Conservation (phyloP, 2,329 filamentous ascomycete species). For the Trichothecium sympodiale region DNA sequence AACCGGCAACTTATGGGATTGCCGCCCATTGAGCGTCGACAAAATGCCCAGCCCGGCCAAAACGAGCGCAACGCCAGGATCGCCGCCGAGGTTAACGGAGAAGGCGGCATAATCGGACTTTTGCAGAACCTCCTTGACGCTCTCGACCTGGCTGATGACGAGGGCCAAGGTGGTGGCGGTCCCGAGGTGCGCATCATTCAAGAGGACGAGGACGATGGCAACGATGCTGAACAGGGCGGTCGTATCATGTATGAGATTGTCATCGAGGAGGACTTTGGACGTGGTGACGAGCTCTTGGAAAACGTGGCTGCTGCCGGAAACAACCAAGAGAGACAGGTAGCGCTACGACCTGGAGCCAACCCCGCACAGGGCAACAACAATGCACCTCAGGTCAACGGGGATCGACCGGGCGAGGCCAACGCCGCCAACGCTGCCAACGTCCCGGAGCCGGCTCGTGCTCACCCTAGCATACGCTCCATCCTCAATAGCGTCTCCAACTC, state of each 20-base stretch:
- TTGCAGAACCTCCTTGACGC: constrained; percentile 25
- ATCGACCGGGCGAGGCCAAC: constrained; percentile 11
- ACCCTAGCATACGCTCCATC: constrained; percentile 18
- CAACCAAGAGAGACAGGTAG: constrained; percentile 24
- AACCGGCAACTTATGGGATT: constrained; percentile 34
- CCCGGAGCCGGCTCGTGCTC: too few relatives aligned
- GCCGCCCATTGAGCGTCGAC: constrained; percentile 14
- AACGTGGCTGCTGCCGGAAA: constrained; percentile 27
- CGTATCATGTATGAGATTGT: constrained; percentile 21
- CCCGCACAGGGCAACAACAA: constrained; percentile 6
- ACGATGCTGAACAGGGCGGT: constrained; percentile 12
- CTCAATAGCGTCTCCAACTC: constrained; percentile 35
- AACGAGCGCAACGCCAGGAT: constrained; percentile 4
- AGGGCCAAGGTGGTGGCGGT: constrained; percentile 8
- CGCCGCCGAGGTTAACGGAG: constrained; percentile 11
- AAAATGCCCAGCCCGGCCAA: constrained; percentile 7
- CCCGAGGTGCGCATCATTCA: constrained; percentile 6
- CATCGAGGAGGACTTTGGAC: constrained; percentile 18
- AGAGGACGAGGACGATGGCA: constrained; percentile 8
- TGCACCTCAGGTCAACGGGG: constrained; percentile 6
- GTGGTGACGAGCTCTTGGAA: constrained; percentile 25
- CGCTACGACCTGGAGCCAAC: constrained; percentile 7
- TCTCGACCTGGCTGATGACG: constrained; percentile 19
- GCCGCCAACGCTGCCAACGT: constrained; percentile 21
- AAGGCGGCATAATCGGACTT: constrained; percentile 22